phyloP scores from a whole-genome alignment of 257 asterid species.

The Hygrophila difformis region DNA sequence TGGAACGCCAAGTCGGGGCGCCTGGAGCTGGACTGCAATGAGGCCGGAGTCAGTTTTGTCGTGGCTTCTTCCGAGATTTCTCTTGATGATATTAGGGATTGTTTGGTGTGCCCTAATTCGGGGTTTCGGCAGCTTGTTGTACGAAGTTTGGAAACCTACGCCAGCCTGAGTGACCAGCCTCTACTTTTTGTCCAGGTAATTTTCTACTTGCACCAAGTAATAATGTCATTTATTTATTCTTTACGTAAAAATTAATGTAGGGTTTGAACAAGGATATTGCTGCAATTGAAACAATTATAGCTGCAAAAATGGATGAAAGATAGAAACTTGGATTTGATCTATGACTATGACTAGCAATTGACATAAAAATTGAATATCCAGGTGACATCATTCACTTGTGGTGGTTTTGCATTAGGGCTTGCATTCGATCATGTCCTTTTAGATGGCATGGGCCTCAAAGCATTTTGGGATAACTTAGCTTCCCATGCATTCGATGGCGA shows the following conservation, averaged over 20 bases:
- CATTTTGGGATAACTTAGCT: conserved; percentile 38
- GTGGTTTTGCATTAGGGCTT: conserved; percentile 42
- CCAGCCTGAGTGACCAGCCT: too few relatives aligned
- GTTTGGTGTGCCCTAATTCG: conserved; percentile 21
- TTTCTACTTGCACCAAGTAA: too few relatives aligned
- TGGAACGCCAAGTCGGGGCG: conserved; percentile 20
- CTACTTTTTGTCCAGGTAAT: too few relatives aligned
- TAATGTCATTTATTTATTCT: too few relatives aligned
- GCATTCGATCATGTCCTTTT: conserved; percentile 30
- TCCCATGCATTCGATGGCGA: conserved; percentile 34
- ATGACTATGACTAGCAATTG: too few relatives aligned
- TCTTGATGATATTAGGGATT: conserved; percentile 26
- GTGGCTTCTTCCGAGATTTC: conserved; percentile 36
- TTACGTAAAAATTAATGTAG: too few relatives aligned
- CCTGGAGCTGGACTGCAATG: conserved; percentile 36
- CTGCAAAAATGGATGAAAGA: too few relatives aligned
- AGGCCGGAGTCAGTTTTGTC: conserved; percentile 36
- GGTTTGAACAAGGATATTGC: too few relatives aligned
- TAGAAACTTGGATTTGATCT: too few relatives aligned
- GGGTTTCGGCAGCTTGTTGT: too few relatives aligned
- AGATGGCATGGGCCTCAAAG: conserved; percentile 35
- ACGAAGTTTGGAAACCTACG: conserved; percentile 42
- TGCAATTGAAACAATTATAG: too few relatives aligned
- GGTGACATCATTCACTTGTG: conserved; percentile 54
- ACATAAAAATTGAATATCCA: too few relatives aligned